These are phyloP conservation scores for Pseudogymnoascus sp. DNA, from an alignment of 2,329 filamentous ascomycete genomes.

Conservation along the genomic window DNA sequence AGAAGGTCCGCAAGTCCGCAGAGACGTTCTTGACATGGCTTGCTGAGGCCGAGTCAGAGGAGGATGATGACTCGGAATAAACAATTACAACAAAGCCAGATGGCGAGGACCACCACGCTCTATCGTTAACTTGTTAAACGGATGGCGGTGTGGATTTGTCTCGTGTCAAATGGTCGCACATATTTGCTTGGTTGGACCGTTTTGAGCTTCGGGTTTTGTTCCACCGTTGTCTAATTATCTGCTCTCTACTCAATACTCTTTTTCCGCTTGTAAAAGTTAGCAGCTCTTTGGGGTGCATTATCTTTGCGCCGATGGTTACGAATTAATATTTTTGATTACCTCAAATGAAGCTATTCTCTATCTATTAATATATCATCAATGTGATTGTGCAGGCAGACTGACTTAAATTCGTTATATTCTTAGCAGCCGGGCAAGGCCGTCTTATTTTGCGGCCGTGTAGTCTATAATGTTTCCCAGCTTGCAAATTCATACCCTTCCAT, in stretches of 20 bases:
- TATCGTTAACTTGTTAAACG: background rate
- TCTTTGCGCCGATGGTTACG: background rate
- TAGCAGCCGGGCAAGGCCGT: background rate
- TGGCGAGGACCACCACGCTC: background rate
- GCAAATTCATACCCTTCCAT: slow-evolving; percentile 35
- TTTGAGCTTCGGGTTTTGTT: background rate
- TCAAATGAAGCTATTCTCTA: slow-evolving; percentile 10
- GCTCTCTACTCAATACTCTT: slow-evolving; percentile 3
- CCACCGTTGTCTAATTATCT: slow-evolving; percentile 3
- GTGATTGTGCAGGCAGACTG: background rate
- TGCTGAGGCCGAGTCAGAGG: slow-evolving; percentile 68
- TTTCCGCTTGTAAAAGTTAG: slow-evolving; percentile 6
- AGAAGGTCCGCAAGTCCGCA: slow-evolving; percentile 91
- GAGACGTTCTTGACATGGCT: slow-evolving; percentile 95
- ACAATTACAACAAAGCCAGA: background rate
- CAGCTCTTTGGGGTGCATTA: slow-evolving; percentile 3
- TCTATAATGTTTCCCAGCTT: slow-evolving; percentile 10
- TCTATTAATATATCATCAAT: slow-evolving; percentile 11
- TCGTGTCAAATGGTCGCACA: background rate
- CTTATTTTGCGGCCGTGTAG: slow-evolving; percentile 17
- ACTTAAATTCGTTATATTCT: slow-evolving; percentile 4
- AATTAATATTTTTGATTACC: slow-evolving; percentile 7
- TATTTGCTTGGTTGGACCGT: background rate
- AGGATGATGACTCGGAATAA: slow-evolving; percentile 48
- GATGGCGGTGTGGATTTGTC: background rate